A percentile compares a stretch with the other conserved stretches of the same genome.
Conservation (phyloP, 164 flowering plant species). For the Vitis rupestris region DNA sequence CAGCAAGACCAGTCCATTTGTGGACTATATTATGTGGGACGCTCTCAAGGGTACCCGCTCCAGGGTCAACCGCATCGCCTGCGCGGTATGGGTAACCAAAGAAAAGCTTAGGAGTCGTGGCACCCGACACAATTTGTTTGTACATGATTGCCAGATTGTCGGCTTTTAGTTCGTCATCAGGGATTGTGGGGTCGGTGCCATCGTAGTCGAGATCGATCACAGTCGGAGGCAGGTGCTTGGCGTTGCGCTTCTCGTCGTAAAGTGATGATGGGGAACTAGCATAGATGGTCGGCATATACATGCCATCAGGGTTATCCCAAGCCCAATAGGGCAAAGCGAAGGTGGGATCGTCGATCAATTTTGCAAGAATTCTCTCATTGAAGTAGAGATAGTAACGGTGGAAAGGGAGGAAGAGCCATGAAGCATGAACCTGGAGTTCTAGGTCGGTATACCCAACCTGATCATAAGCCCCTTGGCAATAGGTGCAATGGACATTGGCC, state of each 20-base stretch:
- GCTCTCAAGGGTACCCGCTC: slow-evolving; percentile 45
- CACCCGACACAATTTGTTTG: slow-evolving; percentile 42
- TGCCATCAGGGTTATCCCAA: slow-evolving; percentile 62
- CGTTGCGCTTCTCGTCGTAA: slow-evolving; percentile 29
- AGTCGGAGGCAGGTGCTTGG: slow-evolving; percentile 35
- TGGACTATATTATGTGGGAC: slow-evolving; percentile 46
- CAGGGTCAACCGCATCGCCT: slow-evolving; percentile 22
- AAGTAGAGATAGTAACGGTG: slow-evolving; percentile 51
- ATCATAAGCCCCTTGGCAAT: slow-evolving; percentile 49
- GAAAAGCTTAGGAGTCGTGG: slow-evolving; percentile 35
- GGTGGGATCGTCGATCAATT: slow-evolving; percentile 53
- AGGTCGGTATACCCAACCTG: slow-evolving; percentile 41
- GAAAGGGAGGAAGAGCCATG: slow-evolving; percentile 69
- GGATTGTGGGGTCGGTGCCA: slow-evolving; percentile 12
- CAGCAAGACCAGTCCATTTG: slow-evolving; percentile 38
- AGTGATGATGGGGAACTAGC: slow-evolving; percentile 30
- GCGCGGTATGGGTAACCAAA: slow-evolving; percentile 44
- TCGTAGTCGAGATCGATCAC: slow-evolving; percentile 42
- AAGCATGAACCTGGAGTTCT: slow-evolving; percentile 57
- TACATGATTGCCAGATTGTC: slow-evolving; percentile 53
- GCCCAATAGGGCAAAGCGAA: slow-evolving; percentile 68
- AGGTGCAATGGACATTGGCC: slow-evolving; percentile 72
- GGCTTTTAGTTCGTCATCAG: slow-evolving; percentile 4
- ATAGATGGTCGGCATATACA: slow-evolving; percentile 49
- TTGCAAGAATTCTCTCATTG: slow-evolving; percentile 52